Evolutionary conservation across 495 filamentous ascomycete species (phyloP).

Genomic region (Penicillium odoratum): DNA sequence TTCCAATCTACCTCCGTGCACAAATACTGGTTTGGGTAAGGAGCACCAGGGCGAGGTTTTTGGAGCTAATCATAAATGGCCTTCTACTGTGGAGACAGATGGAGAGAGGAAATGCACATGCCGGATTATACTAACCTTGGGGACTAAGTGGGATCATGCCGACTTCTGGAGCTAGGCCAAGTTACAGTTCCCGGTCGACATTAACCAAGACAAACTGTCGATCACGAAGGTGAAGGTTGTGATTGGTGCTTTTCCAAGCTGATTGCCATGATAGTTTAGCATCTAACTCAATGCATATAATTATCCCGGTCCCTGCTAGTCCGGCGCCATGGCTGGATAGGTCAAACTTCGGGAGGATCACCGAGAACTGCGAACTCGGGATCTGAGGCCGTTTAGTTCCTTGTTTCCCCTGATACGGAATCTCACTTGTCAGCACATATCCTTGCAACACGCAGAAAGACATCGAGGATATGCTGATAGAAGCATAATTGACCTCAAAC

Average conservation of each 20-base stretch:
- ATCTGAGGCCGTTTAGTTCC: background rate
- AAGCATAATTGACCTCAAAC: too few relatives aligned
- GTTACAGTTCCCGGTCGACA: too few relatives aligned
- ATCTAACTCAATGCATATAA: background rate
- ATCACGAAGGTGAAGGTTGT: background rate
- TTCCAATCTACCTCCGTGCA: background rate
- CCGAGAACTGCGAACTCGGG: background rate
- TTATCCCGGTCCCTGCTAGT: background rate
- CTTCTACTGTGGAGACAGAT: background rate
- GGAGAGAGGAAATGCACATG: background rate
- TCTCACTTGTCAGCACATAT: background rate
- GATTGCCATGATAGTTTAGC: background rate
- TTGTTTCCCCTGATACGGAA: background rate
- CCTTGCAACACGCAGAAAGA: background rate
- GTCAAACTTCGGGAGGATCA: background rate
- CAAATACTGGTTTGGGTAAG: background rate
- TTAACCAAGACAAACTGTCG: background rate
- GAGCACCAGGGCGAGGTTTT: background rate
- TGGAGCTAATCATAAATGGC: background rate
- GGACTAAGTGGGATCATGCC: background rate
- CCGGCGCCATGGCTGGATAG: background rate
- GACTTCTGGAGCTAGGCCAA: background rate
- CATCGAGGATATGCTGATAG: too few relatives aligned
- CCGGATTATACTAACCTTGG: background rate
- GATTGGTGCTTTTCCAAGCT: background rate